Evolutionary conservation across 1,284 basidiomycete genomes (phyloP).

Genomic region (Anthracocystis walkeri): DNA sequence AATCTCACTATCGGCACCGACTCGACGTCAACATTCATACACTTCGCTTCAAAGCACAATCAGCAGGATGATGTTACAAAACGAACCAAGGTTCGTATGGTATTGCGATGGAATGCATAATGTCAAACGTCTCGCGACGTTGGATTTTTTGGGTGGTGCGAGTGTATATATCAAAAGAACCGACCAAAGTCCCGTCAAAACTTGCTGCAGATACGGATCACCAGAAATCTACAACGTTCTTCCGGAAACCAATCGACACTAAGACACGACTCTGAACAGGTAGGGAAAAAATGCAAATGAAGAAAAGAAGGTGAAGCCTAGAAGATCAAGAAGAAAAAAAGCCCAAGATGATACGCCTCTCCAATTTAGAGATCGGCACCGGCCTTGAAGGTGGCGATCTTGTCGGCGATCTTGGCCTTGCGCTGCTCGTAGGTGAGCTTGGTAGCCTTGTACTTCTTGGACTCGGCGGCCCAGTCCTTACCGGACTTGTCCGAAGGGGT

Average conservation of each 20-base stretch:
- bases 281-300: constrained; percentile 6
- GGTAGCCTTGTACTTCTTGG: constrained; percentile 78
- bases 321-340: constrained; percentile 6
- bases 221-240: constrained; percentile 4
- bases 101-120: constrained; percentile 15
- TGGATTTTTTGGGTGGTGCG: background rate
- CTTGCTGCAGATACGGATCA: constrained; percentile 4
- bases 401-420: constrained; percentile 65
- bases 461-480: constrained; percentile 90
- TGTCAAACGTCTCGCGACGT: background rate
- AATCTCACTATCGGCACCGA: no score
- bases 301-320: constrained; percentile 21
- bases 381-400: constrained; percentile 65
- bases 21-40: no score
- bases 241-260: background rate
- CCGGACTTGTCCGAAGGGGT: constrained; percentile 86
- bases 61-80: constrained; percentile 28
- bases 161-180: background rate
- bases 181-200: background rate
- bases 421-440: constrained; percentile 82
- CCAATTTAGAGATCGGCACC: constrained; percentile 39
- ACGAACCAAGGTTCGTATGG: constrained; percentile 8
- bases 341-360: background rate
- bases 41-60: background rate
- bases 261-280: background rate